Base-by-base conservation (phyloP, 1,139 yeast genomes). In the Yarrowia galli region DNA sequence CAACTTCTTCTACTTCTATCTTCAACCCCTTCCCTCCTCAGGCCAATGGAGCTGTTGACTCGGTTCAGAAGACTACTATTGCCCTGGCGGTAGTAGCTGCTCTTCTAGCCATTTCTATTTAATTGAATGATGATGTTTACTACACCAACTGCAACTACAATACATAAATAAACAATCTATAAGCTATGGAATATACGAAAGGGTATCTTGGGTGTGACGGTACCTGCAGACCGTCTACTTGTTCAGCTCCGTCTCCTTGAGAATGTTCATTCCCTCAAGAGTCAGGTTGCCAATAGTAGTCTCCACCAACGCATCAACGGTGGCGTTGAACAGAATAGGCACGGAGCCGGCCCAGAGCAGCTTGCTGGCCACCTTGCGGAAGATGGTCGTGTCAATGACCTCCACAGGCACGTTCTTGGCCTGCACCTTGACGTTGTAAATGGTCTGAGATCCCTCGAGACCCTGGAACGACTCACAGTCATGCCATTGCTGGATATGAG, bases 381-480 rank as follows among this genome's bases (percentile, higher is more conserved):
- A 61, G 6, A 61, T 40, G 10, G 23, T n/a, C 9, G 38, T 15
- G 36, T 61, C 66, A 12, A 61, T 25, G 3, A 61, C 66, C 25
- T 61, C 66, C 13, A 61, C 56, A 9, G 66, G 66, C 6, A 48
- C 56, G n/a, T 61, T 35, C 15, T 61, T 48, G 5, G 46, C 54
- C 36, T 36, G 46, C 18, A 61, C 56, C 25, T 61, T 61, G 46
- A 61, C 56, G 15, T 61, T 48, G 28, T 61, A 61, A 7, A 46
- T 2, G 22, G 66, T 61, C 36, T 61, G 66, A 1, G 66, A 61
- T 9, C 66, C 66, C 45, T 45, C 36, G 8, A 61, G 28, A 2
- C 56, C 56, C 56, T 61, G 66, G 45, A 38, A 36, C 13, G 56
- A 46, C 13, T 61, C 38, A n/a, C 66, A 61, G 8, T 61, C 66